Percentiles rank a stretch among this genome's conserved stretches.
phyloP scores from a whole-genome alignment of 352 stramenopile genomes.

The Phytophthora cactorum region DNA sequence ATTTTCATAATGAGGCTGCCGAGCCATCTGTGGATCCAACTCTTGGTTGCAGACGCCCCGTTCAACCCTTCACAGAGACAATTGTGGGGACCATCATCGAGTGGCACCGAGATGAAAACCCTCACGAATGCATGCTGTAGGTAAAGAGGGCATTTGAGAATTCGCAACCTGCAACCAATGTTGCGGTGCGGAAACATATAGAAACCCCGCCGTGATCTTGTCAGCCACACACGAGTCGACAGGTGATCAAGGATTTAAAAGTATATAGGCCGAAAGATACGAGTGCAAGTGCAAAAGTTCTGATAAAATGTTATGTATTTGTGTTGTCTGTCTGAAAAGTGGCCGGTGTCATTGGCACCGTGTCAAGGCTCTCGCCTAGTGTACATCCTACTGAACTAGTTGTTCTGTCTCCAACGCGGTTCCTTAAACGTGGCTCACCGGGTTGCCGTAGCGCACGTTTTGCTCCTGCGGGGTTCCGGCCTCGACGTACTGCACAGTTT shows the following conservation, averaged over 20 bases:
- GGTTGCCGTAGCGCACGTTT: constrained; percentile 41
- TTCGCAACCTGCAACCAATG: neutral
- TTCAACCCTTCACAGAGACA: constrained; percentile 12
- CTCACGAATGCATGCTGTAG: neutral
- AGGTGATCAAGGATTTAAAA: no score
- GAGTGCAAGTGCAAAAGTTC: neutral
- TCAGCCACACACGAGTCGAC: no score
- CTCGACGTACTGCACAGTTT: constrained; percentile 44
- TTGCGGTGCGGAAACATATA: neutral
- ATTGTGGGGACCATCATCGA: neutral
- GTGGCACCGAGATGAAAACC: neutral
- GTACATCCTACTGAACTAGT: constrained; percentile 21
- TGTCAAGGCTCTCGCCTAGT: constrained; percentile 11
- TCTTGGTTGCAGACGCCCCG: constrained; percentile 7
- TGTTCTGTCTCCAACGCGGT: neutral
- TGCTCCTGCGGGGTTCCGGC: constrained; percentile 30
- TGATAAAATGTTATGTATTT: constrained; percentile 5
- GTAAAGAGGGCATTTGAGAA: constrained; percentile 20
- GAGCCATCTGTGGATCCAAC: constrained; percentile 11
- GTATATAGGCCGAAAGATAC: no score
- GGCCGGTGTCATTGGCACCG: neutral
- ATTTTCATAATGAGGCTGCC: no score
- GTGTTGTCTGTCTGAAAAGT: constrained; percentile 6
- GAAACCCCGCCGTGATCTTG: no score
- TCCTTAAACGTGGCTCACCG: constrained; percentile 41